Percentiles rank a stretch among this genome's conserved stretches.
These are phyloP conservation scores for Zymoseptoria ardabiliae DNA, from an alignment of 2,329 filamentous ascomycete species.

Conservation along the genomic window DNA sequence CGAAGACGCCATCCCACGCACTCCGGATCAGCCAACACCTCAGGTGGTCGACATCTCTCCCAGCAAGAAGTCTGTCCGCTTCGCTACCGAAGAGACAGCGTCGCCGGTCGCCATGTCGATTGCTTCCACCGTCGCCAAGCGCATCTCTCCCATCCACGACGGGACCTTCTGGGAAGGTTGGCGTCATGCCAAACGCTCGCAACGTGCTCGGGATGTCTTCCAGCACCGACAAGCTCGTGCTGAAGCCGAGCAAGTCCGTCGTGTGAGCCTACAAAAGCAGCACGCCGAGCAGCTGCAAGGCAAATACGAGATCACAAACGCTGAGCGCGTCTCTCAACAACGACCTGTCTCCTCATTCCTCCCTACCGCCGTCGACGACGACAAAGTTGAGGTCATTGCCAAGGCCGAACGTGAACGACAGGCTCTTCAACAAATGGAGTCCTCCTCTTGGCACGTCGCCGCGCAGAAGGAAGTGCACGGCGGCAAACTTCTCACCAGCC, in stretches of 20 bases:
- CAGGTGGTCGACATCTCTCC: conserved; percentile 28
- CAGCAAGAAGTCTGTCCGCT: conserved; percentile 68
- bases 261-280: conserved; percentile 62
- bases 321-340: conserved; percentile 36
- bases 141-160: conserved; percentile 30
- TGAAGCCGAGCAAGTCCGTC: conserved; percentile 77
- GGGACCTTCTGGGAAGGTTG: conserved; percentile 76
- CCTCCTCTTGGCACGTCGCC: conserved; percentile 56
- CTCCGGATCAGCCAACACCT: conserved; percentile 22
- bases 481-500: conserved; percentile 52
- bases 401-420: conserved; percentile 66
- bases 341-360: conserved; percentile 41
- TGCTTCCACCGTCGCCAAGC: conserved; percentile 11
- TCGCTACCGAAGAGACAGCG: conserved; percentile 34
- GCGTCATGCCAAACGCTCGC: conserved; percentile 49
- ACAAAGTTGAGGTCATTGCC: conserved; percentile 27
- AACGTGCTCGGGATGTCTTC: conserved; percentile 64
- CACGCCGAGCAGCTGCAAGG: conserved; percentile 79
- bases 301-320: conserved; percentile 66
- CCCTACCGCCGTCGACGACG: conserved; percentile 31
- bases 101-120: background rate
- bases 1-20: conserved; percentile 24
- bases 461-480: conserved; percentile 54
- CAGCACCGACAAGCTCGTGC: conserved; percentile 78
- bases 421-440: conserved; percentile 62